Conservation (phyloP, 163 green algal species). For the Coccomyxa subellipsoidea region DNA sequence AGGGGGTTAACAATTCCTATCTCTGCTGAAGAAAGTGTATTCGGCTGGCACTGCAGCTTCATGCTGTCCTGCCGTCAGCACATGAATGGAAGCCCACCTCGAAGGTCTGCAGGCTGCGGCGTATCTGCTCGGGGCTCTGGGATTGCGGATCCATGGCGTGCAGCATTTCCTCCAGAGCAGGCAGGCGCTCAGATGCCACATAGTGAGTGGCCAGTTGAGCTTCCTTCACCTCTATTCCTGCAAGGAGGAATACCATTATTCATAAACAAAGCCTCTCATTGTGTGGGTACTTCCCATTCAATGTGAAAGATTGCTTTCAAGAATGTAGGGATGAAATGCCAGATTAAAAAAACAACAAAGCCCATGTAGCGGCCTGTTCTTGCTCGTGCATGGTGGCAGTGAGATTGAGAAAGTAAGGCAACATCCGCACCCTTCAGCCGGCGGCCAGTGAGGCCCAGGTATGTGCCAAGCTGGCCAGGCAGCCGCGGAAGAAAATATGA, state of each 20-base stretch:
- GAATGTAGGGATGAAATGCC: neutral
- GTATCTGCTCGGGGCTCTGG: neutral
- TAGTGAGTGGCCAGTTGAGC: conserved; percentile 88
- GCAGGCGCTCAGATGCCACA: conserved; percentile 59
- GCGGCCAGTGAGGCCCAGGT: conserved; percentile 84
- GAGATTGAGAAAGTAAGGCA: neutral
- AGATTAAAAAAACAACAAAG: neutral
- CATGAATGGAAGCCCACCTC: neutral
- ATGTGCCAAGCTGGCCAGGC: conserved; percentile 73
- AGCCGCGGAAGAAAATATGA: conserved; percentile 80
- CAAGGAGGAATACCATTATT: neutral
- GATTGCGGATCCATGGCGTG: conserved; percentile 31
- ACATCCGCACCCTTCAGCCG: conserved; percentile 65
- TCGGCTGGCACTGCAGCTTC: neutral
- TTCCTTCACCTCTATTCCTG: conserved; percentile 60
- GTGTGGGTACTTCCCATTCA: neutral
- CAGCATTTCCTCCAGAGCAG: conserved; percentile 46
- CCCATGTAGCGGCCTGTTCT: too few relatives aligned
- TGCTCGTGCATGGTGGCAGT: too few relatives aligned
- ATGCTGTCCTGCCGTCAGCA: neutral
- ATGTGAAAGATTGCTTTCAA: too few relatives aligned
- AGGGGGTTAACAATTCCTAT: neutral
- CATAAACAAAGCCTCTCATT: neutral
- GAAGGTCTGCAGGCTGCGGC: neutral
- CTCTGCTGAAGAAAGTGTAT: neutral